Base-by-base conservation (phyloP, 352 stramenopile species). In the Ophiocytium majus region DNA sequence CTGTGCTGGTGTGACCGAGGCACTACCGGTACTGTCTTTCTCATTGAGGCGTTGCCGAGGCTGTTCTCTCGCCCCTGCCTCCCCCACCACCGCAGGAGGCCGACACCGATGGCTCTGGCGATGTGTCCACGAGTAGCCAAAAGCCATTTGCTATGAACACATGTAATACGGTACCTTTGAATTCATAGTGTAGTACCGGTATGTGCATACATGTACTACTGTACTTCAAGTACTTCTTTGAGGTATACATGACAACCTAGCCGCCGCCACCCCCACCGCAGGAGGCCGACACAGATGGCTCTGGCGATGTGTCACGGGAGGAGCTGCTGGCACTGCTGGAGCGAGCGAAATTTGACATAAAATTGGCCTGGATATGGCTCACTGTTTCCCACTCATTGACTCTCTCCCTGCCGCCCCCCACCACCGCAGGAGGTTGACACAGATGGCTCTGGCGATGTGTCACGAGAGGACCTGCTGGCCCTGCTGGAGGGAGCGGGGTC, bases 401-500 rank as follows among this genome's bases (percentile, higher is more conserved):
- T 5, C 43, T 57, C 43, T 14, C 14, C 43, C 43, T 57, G 43
- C 43, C 43, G 5, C 43, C 43, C 43, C 14, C 43, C 5, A 57
- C 43, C 64, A 17, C 64, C 34, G 64, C 64, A 76, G 64, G 64
- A 76, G 1, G 92, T 92, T 0, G 94, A 96, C 80, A 84, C 84
- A 1, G 91, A 96, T 50, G 89, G 89, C 71, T 63, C 82, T 1
- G 89, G 82, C n/a, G 64, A 71, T 1, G 66, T 91, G 36, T 43
- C 64, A 75, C 78, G 88, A 14, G 87, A 91, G 17, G 81, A 88
- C 9, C 79, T 91, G 9, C 63, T 89, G n/a, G 79, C 66, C 1
- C 36, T 85, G 19, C 86, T 91, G 9, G 82, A 90, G 50, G 63
- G 50, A 0, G 5, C 43, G 43, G 0, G 32, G 0, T 71, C 35